These are phyloP conservation scores for Botrytis byssoidea DNA, from an alignment of 2,329 filamentous ascomycete species.

Conservation along the genomic window DNA sequence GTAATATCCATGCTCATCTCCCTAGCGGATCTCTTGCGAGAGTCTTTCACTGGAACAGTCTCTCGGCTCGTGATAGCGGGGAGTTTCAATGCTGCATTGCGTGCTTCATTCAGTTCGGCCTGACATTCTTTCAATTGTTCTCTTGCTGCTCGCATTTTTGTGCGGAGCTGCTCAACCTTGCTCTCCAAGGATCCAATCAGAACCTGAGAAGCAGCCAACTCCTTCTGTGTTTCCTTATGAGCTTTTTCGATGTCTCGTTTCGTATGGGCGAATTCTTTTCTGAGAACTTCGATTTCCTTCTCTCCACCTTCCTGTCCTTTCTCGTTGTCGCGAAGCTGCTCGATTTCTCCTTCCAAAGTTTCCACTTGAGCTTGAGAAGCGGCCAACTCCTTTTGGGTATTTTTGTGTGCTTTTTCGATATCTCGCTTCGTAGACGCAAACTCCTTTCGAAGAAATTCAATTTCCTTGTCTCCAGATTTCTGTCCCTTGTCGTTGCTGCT, in stretches of 20 bases:
- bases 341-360: slow-evolving; percentile 40
- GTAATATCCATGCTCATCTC: slow-evolving; percentile 46
- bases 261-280: slow-evolving; percentile 40
- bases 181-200: slow-evolving; percentile 56
- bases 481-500: slow-evolving; percentile 45
- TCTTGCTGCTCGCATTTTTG: slow-evolving; percentile 60
- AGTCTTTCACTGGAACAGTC: slow-evolving; percentile 34
- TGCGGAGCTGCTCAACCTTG: slow-evolving; percentile 39
- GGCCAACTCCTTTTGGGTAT: slow-evolving; percentile 35
- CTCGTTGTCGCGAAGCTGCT: slow-evolving; percentile 40
- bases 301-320: slow-evolving; percentile 48
- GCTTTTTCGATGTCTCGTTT: slow-evolving; percentile 36
- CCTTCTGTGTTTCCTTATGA: slow-evolving; percentile 34
- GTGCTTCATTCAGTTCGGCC: slow-evolving; percentile 43
- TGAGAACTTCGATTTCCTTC: slow-evolving; percentile 42
- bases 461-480: slow-evolving; percentile 49
- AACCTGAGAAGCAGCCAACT: slow-evolving; percentile 48
- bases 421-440: slow-evolving; percentile 38
- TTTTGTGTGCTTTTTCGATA: slow-evolving; percentile 31
- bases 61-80: slow-evolving; percentile 21
- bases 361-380: slow-evolving; percentile 62
- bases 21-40: slow-evolving; percentile 44
- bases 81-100: slow-evolving; percentile 35
- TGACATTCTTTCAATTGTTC: slow-evolving; percentile 69
- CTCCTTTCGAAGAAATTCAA: slow-evolving; percentile 42